phyloP scores from a whole-genome alignment of 768 basidiomycete species.

The Pholiota molesta region DNA sequence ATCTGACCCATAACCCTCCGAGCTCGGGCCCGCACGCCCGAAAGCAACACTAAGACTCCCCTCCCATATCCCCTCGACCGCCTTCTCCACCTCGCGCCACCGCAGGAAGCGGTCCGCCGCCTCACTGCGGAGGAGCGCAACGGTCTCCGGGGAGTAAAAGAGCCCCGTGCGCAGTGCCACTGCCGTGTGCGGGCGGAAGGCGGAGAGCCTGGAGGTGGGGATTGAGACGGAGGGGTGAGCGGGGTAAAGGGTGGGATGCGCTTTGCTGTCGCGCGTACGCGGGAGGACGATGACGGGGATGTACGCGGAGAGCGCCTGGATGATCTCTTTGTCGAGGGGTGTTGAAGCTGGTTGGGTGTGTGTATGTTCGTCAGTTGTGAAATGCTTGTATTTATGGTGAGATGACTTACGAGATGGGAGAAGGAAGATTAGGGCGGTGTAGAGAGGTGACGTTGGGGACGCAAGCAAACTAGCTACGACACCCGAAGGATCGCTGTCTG shows the following conservation, averaged over 20 bases:
- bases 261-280: conserved; percentile 29
- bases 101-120: conserved; percentile 71
- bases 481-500: conserved; percentile 52
- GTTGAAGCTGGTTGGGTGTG: conserved; percentile 31
- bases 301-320: conserved; percentile 52
- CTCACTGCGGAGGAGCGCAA: conserved; percentile 59
- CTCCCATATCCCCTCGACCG: conserved; percentile 43
- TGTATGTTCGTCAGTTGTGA: conserved; percentile 13
- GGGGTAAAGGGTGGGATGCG: conserved; percentile 18
- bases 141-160: conserved; percentile 66
- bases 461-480: conserved; percentile 56
- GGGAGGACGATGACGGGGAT: conserved; percentile 63
- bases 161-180: conserved; percentile 58
- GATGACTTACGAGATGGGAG: conserved; percentile 46
- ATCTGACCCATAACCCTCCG: not conserved
- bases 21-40: not conserved
- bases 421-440: conserved; percentile 61
- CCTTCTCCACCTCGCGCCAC: conserved; percentile 72
- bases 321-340: conserved; percentile 45
- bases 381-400: not conserved
- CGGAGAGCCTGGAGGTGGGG: conserved; percentile 43
- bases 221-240: conserved; percentile 9
- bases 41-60: not conserved
- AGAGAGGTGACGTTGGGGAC: conserved; percentile 58
- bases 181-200: conserved; percentile 56